phyloP scores from a whole-genome alignment of 352 stramenopile species.

The Phytophthora vignae region DNA sequence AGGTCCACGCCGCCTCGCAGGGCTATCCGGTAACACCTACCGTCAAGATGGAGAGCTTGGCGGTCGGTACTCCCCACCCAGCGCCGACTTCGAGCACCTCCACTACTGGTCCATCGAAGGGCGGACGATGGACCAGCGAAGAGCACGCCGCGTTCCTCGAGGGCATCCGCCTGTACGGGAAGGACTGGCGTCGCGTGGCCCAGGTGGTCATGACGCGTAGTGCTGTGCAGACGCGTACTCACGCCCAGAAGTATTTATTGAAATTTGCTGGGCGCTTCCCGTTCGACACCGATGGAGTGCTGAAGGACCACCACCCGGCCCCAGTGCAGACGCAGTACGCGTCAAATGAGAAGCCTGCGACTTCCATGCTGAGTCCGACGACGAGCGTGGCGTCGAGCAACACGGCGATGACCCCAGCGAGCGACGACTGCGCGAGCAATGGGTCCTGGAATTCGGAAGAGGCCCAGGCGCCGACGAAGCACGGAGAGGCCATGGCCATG shows the following conservation, averaged over 20 bases:
- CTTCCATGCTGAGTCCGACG: slow-evolving; percentile 40
- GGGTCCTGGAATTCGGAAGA: slow-evolving; percentile 51
- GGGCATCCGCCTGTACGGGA: slow-evolving; percentile 87
- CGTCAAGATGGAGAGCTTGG: slow-evolving; percentile 41
- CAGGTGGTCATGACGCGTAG: slow-evolving; percentile 86
- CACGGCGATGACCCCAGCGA: slow-evolving; percentile 33
- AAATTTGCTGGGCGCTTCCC: slow-evolving; percentile 89
- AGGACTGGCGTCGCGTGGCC: slow-evolving; percentile 87
- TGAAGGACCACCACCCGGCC: slow-evolving; percentile 43
- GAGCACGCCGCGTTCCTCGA: slow-evolving; percentile 89
- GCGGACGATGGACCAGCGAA: slow-evolving; percentile 88
- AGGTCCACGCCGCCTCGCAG: slow-evolving; percentile 11
- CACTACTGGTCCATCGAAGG: slow-evolving; percentile 58
- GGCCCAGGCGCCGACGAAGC: slow-evolving; percentile 27
- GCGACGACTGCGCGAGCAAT: slow-evolving; percentile 42
- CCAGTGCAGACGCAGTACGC: slow-evolving; percentile 22
- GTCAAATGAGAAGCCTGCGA: slow-evolving; percentile 5
- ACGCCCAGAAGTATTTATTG: slow-evolving; percentile 94
- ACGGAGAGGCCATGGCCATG: slow-evolving; percentile 73
- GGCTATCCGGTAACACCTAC: slow-evolving; percentile 29
- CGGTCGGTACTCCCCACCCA: slow-evolving; percentile 20
- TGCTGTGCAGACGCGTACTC: slow-evolving; percentile 89
- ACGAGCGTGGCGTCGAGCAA: slow-evolving; percentile 39
- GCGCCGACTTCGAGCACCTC: slow-evolving; percentile 20
- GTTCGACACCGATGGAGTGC: slow-evolving; percentile 63